Evolutionary conservation across 78 protist species (phyloP).

Genomic region (Dictyostelium purpureum): DNA sequence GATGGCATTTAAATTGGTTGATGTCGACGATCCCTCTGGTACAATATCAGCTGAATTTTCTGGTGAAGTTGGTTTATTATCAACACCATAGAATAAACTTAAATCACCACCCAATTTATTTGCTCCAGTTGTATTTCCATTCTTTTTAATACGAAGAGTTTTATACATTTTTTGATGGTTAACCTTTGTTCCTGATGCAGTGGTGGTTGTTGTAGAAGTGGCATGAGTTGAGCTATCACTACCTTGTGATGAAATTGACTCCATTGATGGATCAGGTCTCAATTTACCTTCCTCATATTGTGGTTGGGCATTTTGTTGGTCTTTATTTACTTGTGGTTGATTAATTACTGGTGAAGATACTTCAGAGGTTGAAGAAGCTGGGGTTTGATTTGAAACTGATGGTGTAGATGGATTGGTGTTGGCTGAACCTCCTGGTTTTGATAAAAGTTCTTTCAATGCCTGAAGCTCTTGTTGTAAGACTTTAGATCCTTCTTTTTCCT

Average conservation of each 20-base stretch:
- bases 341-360: constrained; percentile 1
- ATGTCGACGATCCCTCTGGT: neutral
- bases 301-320: neutral
- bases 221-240: neutral
- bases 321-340: neutral
- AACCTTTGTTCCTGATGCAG: neutral
- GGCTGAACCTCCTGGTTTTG: neutral
- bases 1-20: neutral
- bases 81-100: neutral
- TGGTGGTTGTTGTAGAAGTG: neutral
- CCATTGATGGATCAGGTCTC: constrained; percentile 15
- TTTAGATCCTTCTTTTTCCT: constrained; percentile 52
- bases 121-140: neutral
- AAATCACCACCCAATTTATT: constrained; percentile 42
- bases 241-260: constrained; percentile 35
- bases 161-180: constrained; percentile 39
- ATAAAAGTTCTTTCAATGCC: constrained; percentile 19
- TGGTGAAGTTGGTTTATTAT: neutral
- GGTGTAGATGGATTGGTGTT: neutral
- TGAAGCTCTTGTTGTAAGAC: constrained; percentile 16
- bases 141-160: constrained; percentile 50
- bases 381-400: neutral
- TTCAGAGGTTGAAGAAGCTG: constrained; percentile 14
- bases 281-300: constrained; percentile 16
- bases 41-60: neutral